Base-by-base conservation (phyloP, 2,329 filamentous ascomycete genomes). In the Zymoseptoria passerinii region DNA sequence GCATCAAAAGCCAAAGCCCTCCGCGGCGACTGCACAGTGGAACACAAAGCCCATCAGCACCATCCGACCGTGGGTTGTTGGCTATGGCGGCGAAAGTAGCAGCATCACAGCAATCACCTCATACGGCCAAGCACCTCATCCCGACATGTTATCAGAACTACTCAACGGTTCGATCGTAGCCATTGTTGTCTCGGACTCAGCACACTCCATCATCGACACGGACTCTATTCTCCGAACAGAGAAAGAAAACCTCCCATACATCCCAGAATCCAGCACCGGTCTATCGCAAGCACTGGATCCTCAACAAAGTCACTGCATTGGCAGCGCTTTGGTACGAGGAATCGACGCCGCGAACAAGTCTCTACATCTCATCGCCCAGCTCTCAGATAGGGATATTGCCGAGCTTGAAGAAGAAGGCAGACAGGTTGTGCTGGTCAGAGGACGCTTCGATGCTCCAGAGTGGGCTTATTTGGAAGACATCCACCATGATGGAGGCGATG, bases 131-230 rank as follows among this genome's bases (percentile, higher is more conserved):
- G 82, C 85, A 59, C 78, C 83, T 4, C 76, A 82, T 0, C 73
- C 81, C 0, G 77, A 80, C 4, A 75, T 87, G 6, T 71, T 92
- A 1, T 75, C 78, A 0, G 84, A 88, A 48, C 78, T 85, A 0
- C 81, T 92, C 50, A 85, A 89, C 63, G 89, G 89, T 16, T 81
- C 82, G n/a, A 70, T 91, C 0, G 73, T 92, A 0, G 85, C 87
- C 0, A 75, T 89, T 6, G 82, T 90, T 0, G 78, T 81, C 28
- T 74, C 89, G 7, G 82, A 88, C 55, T 56, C 58, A 3, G 20
- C 58, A 4, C 29, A 20, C 8, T 29, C 20, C 51, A 55, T 55
- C 13, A 16, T 59, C 54, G 50, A 58, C 40, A 27, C 44, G 61
- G 67, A 48, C 56, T 62, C 1, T 65, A 59, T 80, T 1, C 66